These are phyloP conservation scores for Didymella pinodella DNA, from an alignment of 2,329 filamentous ascomycete genomes.

Conservation along the genomic window DNA sequence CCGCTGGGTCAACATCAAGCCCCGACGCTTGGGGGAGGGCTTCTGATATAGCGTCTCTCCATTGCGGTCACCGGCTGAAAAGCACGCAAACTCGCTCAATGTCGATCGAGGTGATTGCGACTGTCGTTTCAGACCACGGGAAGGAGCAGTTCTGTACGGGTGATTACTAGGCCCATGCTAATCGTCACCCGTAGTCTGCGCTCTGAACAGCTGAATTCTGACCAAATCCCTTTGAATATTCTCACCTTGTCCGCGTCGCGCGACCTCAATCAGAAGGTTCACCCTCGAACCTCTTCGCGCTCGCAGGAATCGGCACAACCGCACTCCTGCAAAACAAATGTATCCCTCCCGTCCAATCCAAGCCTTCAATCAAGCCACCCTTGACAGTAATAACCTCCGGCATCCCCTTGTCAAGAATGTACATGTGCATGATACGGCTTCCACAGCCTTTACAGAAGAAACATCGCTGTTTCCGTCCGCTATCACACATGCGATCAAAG, in stretches of 20 bases:
- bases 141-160: neutral
- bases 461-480: constrained; percentile 34
- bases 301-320: constrained; percentile 73
- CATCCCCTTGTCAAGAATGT: constrained; percentile 51
- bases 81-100: constrained; percentile 18
- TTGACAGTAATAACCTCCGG: constrained; percentile 65
- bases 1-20: neutral
- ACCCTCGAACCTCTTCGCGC: constrained; percentile 65
- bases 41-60: neutral
- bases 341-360: constrained; percentile 54
- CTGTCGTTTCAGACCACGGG: neutral
- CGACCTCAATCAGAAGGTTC: constrained; percentile 52
- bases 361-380: constrained; percentile 69
- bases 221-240: neutral
- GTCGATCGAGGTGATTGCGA: neutral
- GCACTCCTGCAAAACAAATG: constrained; percentile 75
- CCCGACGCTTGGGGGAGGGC: neutral
- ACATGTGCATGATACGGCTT: constrained; percentile 69
- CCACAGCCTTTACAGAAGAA: constrained; percentile 64
- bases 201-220: neutral
- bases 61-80: neutral
- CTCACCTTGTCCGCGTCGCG: neutral
- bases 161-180: no score
- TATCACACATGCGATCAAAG: constrained; percentile 34
- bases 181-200: neutral